A percentile compares a stretch with the other conserved stretches of the same genome.
Conservation (phyloP, 1,284 basidiomycete genomes). For the Sporisorium iseilematis-ciliati region DNA sequence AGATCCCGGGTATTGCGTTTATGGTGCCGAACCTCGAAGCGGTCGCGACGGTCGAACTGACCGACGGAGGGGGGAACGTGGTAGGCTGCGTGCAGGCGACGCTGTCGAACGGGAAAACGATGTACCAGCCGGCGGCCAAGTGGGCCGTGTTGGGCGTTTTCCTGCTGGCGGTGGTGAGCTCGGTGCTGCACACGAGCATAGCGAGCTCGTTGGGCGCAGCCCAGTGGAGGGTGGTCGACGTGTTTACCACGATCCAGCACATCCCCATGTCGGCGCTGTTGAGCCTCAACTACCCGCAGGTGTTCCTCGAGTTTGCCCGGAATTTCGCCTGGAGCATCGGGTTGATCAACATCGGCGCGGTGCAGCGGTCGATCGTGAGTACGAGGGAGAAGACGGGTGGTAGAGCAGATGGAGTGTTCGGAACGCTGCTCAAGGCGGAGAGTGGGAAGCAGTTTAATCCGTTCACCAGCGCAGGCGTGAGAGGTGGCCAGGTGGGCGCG, state of each 20-base stretch:
- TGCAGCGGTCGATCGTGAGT: constrained; percentile 83
- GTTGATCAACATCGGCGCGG: constrained; percentile 77
- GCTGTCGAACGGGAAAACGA: constrained; percentile 88
- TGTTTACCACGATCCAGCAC: constrained; percentile 84
- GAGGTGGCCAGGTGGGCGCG: constrained; percentile 16
- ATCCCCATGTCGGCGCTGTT: constrained; percentile 82
- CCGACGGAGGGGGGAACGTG: constrained; percentile 78
- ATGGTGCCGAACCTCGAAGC: constrained; percentile 91
- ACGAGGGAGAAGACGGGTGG: constrained; percentile 88
- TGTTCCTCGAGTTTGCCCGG: constrained; percentile 81
- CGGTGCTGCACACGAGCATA: constrained; percentile 76
- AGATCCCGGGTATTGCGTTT: constrained; percentile 84
- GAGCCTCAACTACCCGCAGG: constrained; percentile 85
- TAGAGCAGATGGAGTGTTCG: constrained; percentile 71
- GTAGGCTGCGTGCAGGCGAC: constrained; percentile 92
- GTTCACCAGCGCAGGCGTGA: constrained; percentile 36
- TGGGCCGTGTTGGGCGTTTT: constrained; percentile 82
- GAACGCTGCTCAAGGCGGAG: constrained; percentile 48
- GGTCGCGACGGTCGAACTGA: constrained; percentile 83
- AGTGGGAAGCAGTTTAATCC: constrained; percentile 54
- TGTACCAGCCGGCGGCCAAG: constrained; percentile 79
- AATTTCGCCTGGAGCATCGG: constrained; percentile 92
- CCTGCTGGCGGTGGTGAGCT: constrained; percentile 78
- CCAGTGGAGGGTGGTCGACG: constrained; percentile 78
- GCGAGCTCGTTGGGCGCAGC: constrained; percentile 70